Evolutionary conservation across 2,329 filamentous ascomycete species (phyloP), one percentile per base, ranked within the genome.

Genomic region (Colletotrichum sp.): DNA sequence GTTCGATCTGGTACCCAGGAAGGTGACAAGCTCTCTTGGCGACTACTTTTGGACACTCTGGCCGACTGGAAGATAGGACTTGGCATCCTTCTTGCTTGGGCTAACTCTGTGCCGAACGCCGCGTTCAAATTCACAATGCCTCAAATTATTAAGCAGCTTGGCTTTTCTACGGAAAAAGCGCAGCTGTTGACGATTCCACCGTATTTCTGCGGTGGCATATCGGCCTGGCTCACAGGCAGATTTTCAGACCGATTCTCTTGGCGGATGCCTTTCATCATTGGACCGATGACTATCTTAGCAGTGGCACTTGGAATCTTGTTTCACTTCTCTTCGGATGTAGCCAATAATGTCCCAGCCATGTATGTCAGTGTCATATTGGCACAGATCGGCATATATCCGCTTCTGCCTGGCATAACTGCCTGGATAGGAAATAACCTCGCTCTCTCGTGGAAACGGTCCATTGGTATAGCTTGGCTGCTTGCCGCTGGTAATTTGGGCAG

Each of bases 21-120:
- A n/a, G 78, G 78, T 39, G 74, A 82, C 26, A 79, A 78, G 49
- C 80, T 86, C 62, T 80, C 82, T 69, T 81, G 79, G 78, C 76
- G 79, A 12, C 78, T 80, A 3, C 52, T 84, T 7, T 70, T 80
- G 2, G 79, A 81, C 10, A 86, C 86, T 39, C 63, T 88, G 12
- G 80, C 79, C 6, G 87, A 89, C 78, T 88, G 86, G 86, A 87
- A 89, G 78, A 83, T 83, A 6, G 84, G 83, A 34, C 79, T 83
- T 8, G 78, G 88, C 1, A 84, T 84, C 6, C 77, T 89, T 24
- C 82, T 84, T 72, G 86, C 83, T 72, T 85, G 83, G 83, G 85
- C 83, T 65, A 86, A 86, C 65, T 80, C 85, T 0, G 83, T 85
- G 2, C 81, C 82, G 5, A 84, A 81, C 49, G 81, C 84, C 73